phyloP scores from a whole-genome alignment of 1,284 basidiomycete species.

The Apiotrichum brassicae region DNA sequence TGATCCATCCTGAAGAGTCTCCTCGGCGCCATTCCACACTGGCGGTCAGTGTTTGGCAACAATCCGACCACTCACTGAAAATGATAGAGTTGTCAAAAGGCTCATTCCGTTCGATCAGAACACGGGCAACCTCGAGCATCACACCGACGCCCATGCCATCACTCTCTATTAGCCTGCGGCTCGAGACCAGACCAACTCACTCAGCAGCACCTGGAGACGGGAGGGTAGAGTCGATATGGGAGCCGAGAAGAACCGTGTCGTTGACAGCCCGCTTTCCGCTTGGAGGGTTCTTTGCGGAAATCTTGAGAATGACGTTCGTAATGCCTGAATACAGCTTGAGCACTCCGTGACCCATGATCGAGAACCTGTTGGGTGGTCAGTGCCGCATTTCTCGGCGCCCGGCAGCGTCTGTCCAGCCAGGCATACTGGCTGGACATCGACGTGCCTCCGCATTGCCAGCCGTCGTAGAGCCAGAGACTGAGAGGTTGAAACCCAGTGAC shows the following conservation, averaged over 20 bases:
- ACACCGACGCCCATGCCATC: slow-evolving; percentile 82
- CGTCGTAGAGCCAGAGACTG: too few relatives aligned
- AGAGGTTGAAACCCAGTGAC: too few relatives aligned
- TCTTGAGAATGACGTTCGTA: slow-evolving; percentile 78
- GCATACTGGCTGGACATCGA: too few relatives aligned
- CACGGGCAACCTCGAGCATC: slow-evolving; percentile 83
- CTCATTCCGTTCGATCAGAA: slow-evolving; percentile 66
- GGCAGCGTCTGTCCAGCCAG: too few relatives aligned
- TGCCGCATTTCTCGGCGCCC: too few relatives aligned
- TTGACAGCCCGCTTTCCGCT: slow-evolving; percentile 58
- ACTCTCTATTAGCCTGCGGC: slow-evolving; percentile 18
- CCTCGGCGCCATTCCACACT: slow-evolving; percentile 94
- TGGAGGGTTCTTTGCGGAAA: slow-evolving; percentile 53
- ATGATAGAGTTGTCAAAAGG: slow-evolving; percentile 72
- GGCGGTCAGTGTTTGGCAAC: neutral
- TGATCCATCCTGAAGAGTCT: slow-evolving; percentile 81
- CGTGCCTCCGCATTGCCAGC: too few relatives aligned
- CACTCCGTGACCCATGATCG: slow-evolving; percentile 73
- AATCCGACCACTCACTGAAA: slow-evolving; percentile 58
- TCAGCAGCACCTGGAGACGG: slow-evolving; percentile 75
- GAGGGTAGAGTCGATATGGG: slow-evolving; percentile 71
- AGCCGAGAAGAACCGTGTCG: slow-evolving; percentile 78
- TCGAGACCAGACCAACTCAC: slow-evolving; percentile 21
- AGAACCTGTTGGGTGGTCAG: slow-evolving; percentile 55
- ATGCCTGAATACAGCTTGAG: slow-evolving; percentile 89